phyloP scores from a whole-genome alignment of 192 early-diverging fungal genomes.

The Gonapodya sp. region DNA sequence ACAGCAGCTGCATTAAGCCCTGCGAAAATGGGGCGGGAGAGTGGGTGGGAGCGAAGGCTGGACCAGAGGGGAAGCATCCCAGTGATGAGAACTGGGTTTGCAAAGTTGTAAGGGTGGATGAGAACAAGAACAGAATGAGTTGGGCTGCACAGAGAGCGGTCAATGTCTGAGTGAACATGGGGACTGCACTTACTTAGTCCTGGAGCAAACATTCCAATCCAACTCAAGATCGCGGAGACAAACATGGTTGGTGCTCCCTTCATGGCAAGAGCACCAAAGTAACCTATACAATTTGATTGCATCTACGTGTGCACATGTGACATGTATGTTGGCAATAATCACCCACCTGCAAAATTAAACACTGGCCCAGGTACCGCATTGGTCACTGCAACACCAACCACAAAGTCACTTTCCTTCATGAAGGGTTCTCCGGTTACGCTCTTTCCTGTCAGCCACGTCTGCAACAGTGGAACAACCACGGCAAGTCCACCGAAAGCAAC shows the following conservation, averaged over 20 bases:
- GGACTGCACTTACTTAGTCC: not conserved
- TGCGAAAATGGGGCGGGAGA: not conserved
- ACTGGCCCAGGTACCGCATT: not conserved
- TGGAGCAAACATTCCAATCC: not conserved
- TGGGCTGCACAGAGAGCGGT: not conserved
- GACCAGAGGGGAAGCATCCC: not conserved
- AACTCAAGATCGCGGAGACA: not conserved
- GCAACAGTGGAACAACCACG: not conserved
- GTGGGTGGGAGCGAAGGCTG: not conserved
- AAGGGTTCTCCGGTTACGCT: not conserved
- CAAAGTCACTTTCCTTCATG: not conserved
- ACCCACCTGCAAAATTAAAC: not conserved
- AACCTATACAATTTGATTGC: not conserved
- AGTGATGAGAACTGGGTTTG: not conserved
- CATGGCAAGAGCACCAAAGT: not conserved
- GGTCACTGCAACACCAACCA: not conserved
- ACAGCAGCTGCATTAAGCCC: not conserved
- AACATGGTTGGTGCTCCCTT: not conserved
- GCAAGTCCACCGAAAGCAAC: not conserved
- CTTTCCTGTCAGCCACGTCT: not conserved
- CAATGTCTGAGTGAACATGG: too few species aligned
- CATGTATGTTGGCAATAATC: not conserved
- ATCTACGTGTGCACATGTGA: not conserved
- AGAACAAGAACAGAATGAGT: not conserved
- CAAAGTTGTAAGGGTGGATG: not conserved